These are phyloP conservation scores for Cicer judaicum DNA, from an alignment of 306 rosid species.

Conservation along the genomic window DNA sequence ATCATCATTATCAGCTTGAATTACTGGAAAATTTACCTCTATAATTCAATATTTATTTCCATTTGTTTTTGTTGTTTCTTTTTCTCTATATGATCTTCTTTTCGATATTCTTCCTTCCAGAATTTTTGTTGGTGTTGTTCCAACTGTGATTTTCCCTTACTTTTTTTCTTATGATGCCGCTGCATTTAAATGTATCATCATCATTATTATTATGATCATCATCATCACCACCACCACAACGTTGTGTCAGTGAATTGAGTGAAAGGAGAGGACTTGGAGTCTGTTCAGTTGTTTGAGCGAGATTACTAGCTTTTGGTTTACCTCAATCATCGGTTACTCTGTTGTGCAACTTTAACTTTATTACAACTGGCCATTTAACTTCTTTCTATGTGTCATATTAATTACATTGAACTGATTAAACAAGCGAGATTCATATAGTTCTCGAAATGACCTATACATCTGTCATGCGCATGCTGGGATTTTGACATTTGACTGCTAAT, in stretches of 20 bases:
- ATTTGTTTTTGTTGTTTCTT: background rate
- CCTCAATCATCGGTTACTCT: constrained; percentile 29
- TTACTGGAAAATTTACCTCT: background rate
- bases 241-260: constrained; percentile 7
- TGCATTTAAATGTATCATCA: background rate
- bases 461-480: constrained; percentile 10
- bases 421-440: background rate
- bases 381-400: constrained; percentile 1
- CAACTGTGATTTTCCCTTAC: background rate
- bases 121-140: background rate
- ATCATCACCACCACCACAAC: background rate
- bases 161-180: background rate
- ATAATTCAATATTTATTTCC: background rate
- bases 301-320: background rate
- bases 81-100: background rate
- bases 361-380: constrained; percentile 16
- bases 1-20: constrained; percentile 29
- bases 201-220: background rate
- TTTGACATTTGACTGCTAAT: constrained; percentile 16
- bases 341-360: constrained; percentile 26
- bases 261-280: constrained; percentile 10
- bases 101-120: background rate
- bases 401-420: constrained; percentile 13
- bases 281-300: background rate
- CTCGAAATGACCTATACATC: constrained; percentile 5